Base-by-base conservation (phyloP, 768 basidiomycete species). In the Chiua virens region DNA sequence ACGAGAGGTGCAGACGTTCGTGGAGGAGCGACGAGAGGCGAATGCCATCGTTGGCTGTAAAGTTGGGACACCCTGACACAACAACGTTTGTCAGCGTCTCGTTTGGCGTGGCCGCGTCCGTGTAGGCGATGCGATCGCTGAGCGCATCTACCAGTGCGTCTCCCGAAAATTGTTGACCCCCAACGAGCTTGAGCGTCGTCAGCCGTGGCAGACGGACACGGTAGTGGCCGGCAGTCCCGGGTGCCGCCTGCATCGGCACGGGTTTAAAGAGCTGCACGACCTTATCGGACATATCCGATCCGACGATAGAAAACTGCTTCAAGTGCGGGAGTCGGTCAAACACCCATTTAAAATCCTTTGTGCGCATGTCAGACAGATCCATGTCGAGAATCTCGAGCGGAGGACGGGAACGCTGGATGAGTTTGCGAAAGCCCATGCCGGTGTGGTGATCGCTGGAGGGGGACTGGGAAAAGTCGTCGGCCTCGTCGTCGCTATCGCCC, bases 301-400 rank as follows among this genome's bases (percentile, higher is more conserved):
- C 88, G 49, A 85, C 82, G 58, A 91, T 89, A 42, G 78, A 75
- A 65, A 91, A 91, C 43, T 82, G 78, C 58, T 79, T 78, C 42
- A 91, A 70, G 30, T 65, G 52, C 1, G 65, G 62, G 13, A 87
- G 70, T 34, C 75, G 72, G 50, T 82, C 79, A 55, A 90, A 90
- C 42, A 82, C 72, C 71, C 82, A 87, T 27, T 60, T 64, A 62
- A 91, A 91, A 62, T 91, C 89, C 69, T 89, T 90, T 28, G 87
- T 90, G 40, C 87, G 84, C 81, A 89, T 84, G 69, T 90, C 89
- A 47, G 85, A 84, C 58, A 83, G 86, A 59, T 90, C 84, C 88
- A 91, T 90, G 62, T 85, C 79, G 21, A 90, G 78, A 28, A 82
- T 66, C 42, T 75, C 75, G 36, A 91, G 70, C 14, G 85, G 85